Conservation (phyloP, 2,329 filamentous ascomycete species). For the Ophiocordyceps camponoti-rufipedis region DNA sequence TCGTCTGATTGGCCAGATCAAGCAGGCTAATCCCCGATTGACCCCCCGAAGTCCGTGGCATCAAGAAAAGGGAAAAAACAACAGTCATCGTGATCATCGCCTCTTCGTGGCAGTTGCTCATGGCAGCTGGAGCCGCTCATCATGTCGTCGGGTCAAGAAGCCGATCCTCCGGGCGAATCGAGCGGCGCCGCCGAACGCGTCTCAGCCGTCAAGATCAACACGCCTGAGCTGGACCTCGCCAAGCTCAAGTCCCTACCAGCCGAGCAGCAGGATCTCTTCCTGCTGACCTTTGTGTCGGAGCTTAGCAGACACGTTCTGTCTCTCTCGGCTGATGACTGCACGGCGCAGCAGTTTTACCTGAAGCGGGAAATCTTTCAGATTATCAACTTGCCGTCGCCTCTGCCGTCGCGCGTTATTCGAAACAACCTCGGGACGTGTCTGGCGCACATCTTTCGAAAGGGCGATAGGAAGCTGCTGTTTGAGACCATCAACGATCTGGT, state of each 20-base stretch:
- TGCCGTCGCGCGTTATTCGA: constrained; percentile 73
- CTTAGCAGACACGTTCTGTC: constrained; percentile 63
- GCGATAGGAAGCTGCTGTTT: constrained; percentile 80
- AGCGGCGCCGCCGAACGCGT: constrained; percentile 4
- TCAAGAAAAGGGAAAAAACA: background rate
- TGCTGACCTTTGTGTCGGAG: constrained; percentile 73
- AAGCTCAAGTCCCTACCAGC: constrained; percentile 80
- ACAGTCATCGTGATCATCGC: background rate
- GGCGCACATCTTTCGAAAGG: constrained; percentile 62
- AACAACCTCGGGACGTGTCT: constrained; percentile 79
- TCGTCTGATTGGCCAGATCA: constrained; percentile 1
- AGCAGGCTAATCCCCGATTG: background rate
- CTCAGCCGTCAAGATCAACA: constrained; percentile 24
- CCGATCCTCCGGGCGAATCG: constrained; percentile 8
- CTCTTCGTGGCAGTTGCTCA: constrained; percentile 3
- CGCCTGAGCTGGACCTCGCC: constrained; percentile 69
- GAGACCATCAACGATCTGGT: constrained; percentile 87
- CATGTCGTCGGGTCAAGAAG: constrained; percentile 20
- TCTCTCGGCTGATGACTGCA: constrained; percentile 63
- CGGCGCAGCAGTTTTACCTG: constrained; percentile 74
- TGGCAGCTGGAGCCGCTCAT: constrained; percentile 5
- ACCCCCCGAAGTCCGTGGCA: background rate
- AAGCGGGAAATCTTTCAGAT: constrained; percentile 93
- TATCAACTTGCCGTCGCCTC: constrained; percentile 65
- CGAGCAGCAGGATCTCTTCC: constrained; percentile 90